phyloP scores from a whole-genome alignment of 2,329 filamentous ascomycete species.

The Calonectria ilicicola region DNA sequence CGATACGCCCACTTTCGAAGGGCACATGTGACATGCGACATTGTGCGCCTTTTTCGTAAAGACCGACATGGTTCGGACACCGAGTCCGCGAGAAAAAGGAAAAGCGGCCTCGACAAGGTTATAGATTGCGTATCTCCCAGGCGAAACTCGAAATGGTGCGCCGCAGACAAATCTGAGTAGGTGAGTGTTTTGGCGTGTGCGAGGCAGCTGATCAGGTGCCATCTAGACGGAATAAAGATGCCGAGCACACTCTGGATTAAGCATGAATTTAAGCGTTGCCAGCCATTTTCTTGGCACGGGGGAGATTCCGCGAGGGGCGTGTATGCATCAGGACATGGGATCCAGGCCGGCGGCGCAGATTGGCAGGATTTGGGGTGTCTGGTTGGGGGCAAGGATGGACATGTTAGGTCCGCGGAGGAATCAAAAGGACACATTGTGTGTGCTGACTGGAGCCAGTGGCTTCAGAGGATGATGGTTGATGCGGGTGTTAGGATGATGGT shows the following conservation, averaged over 20 bases:
- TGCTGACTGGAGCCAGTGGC: conserved; percentile 39
- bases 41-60: conserved; percentile 4
- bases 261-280: conserved; percentile 64
- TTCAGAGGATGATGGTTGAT: conserved; percentile 37
- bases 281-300: conserved; percentile 57
- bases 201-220: conserved; percentile 32
- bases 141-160: conserved; percentile 23
- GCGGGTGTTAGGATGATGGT: conserved; percentile 32
- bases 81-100: background rate
- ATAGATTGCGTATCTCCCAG: background rate
- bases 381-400: conserved; percentile 8
- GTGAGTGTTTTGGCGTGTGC: conserved; percentile 11
- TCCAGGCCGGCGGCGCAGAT: background rate
- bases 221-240: conserved; percentile 26
- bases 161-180: conserved; percentile 34
- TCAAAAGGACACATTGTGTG: conserved; percentile 37
- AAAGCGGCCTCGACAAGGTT: background rate
- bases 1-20: background rate
- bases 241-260: conserved; percentile 53
- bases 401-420: conserved; percentile 26
- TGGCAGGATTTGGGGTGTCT: background rate
- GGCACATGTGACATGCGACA: conserved; percentile 6
- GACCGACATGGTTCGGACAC: conserved; percentile 2
- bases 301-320: conserved; percentile 39
- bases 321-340: conserved; percentile 24